A percentile compares a stretch with the other conserved stretches of the same genome.
Conservation (phyloP, 768 basidiomycete species). For the Aureoboletus auriporus region DNA sequence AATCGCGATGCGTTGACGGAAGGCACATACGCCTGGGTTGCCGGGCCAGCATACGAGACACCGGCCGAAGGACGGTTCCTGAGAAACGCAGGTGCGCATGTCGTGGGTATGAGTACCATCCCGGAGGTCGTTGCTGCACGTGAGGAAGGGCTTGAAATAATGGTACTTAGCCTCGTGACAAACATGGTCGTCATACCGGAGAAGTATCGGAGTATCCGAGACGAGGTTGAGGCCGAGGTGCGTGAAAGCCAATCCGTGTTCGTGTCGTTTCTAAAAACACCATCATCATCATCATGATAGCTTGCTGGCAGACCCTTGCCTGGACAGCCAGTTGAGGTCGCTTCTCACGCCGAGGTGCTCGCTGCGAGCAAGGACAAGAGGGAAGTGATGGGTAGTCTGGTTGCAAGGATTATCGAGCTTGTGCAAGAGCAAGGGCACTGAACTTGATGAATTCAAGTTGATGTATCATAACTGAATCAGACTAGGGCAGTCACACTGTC, state of each 20-base stretch:
- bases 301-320: conserved; percentile 54
- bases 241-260: conserved; percentile 10
- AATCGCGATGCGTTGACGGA: conserved; percentile 59
- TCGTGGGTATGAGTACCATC: conserved; percentile 94
- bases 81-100: conserved; percentile 70
- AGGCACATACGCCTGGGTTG: conserved; percentile 87
- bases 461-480: background rate
- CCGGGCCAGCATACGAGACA: conserved; percentile 88
- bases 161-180: conserved; percentile 82
- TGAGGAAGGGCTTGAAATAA: conserved; percentile 69
- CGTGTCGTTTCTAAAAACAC: conserved; percentile 1
- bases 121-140: conserved; percentile 83
- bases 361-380: conserved; percentile 61
- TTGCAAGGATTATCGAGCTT: conserved; percentile 57
- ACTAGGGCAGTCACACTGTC: no score
- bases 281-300: conserved; percentile 31
- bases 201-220: conserved; percentile 61
- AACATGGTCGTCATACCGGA: conserved; percentile 78
- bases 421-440: conserved; percentile 20
- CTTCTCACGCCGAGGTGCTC: conserved; percentile 81
- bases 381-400: conserved; percentile 66
- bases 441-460: no score
- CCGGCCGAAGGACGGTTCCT: conserved; percentile 83
- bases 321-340: conserved; percentile 39
- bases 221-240: conserved; percentile 77